These are phyloP conservation scores for Codiaeum variegatum DNA, from an alignment of 441 rosid genomes.

Conservation along the genomic window DNA sequence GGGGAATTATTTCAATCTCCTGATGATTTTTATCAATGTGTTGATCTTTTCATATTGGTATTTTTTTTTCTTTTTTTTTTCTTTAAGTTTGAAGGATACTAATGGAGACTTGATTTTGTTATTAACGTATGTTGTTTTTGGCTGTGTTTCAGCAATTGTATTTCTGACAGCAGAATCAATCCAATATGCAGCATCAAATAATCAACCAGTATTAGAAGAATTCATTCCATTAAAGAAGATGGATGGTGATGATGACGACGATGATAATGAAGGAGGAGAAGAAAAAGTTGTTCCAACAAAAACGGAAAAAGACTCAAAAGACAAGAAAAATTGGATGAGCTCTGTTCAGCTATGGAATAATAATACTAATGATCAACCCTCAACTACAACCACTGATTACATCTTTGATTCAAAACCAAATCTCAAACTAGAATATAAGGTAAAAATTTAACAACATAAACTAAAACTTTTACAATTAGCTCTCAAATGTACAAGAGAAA, in stretches of 20 bases:
- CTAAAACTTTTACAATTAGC: background rate
- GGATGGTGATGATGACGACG: slow-evolving; percentile 27
- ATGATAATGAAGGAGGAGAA: too few species aligned
- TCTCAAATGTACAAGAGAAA: background rate
- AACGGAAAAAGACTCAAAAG: slow-evolving; percentile 40
- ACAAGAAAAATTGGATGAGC: slow-evolving; percentile 69
- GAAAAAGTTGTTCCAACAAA: slow-evolving; percentile 20
- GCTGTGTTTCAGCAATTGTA: slow-evolving; percentile 55
- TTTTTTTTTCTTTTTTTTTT: background rate
- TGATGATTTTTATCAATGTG: slow-evolving; percentile 2
- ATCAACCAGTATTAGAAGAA: slow-evolving; percentile 69
- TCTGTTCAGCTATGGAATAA: slow-evolving; percentile 74
- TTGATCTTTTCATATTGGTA: background rate
- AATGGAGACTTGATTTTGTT: background rate
- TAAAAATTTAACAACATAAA: slow-evolving; percentile 15
- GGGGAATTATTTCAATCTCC: slow-evolving; percentile 2
- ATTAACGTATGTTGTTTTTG: background rate
- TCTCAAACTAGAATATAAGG: slow-evolving; percentile 44
- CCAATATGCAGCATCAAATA: slow-evolving; percentile 40
- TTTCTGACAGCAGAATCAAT: slow-evolving; percentile 48
- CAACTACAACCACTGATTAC: slow-evolving; percentile 15
- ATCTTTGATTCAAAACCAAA: slow-evolving; percentile 32
- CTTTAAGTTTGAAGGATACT: background rate
- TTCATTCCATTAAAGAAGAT: slow-evolving; percentile 63
- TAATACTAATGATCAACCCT: slow-evolving; percentile 34